Conservation (phyloP, 306 rosid genomes). For the Potentilla sterilis region DNA sequence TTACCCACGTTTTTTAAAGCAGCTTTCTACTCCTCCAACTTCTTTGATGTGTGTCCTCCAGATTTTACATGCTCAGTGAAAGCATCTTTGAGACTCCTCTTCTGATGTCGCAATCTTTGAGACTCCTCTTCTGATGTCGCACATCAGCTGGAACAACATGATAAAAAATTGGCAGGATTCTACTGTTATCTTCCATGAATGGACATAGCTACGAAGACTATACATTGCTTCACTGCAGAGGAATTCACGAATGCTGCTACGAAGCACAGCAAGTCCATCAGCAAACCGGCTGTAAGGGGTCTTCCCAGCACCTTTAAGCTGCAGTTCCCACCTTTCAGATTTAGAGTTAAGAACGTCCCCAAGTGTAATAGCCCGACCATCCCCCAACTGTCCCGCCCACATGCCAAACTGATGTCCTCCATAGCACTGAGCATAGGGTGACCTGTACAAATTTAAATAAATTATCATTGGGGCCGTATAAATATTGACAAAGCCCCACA, state of each 20-base stretch:
- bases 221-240: constrained; percentile 99
- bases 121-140: no score
- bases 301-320: constrained; percentile 97
- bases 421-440: constrained; percentile 95
- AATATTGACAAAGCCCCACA: constrained; percentile 15
- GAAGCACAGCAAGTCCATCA: constrained; percentile 95
- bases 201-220: constrained; percentile 36
- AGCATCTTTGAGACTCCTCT: no score
- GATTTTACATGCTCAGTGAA: no score
- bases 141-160: no score
- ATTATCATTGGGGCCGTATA: constrained; percentile 14
- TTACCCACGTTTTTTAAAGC: no score
- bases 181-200: no score
- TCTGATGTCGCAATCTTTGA: no score
- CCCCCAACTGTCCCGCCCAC: constrained; percentile 99
- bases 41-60: no score
- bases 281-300: constrained; percentile 97
- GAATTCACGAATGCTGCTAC: constrained; percentile 96
- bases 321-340: constrained; percentile 93
- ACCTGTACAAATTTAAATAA: constrained; percentile 50
- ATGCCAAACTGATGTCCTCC: constrained; percentile 98
- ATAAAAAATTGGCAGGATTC: no score
- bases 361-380: constrained; percentile 93
- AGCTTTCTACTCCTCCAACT: no score
- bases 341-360: constrained; percentile 83